Evolutionary conservation across 306 rosid species (phyloP).

Genomic region (Vigna trinervia): DNA sequence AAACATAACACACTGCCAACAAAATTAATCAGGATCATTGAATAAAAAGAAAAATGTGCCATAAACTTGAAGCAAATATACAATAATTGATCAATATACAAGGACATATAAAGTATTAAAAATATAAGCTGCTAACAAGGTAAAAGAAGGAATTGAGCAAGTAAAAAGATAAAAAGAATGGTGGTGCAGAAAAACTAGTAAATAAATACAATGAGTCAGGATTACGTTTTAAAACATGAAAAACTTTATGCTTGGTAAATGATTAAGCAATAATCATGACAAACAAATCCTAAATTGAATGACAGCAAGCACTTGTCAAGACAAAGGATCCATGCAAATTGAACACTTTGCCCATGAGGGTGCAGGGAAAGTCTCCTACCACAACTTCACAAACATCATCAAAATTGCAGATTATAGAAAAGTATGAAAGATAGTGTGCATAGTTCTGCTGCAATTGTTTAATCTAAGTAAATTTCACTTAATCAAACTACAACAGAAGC

Average conservation of each 20-base stretch:
- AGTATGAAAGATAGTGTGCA: constrained; percentile 9
- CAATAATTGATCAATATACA: background rate
- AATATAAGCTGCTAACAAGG: too few relatives aligned
- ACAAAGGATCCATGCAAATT: background rate
- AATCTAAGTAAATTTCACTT: constrained; percentile 50
- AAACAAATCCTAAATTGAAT: background rate
- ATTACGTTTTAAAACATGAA: background rate
- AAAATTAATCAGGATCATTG: background rate
- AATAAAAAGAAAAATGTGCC: background rate
- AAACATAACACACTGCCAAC: background rate
- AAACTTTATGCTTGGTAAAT: too few relatives aligned
- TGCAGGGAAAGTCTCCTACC: background rate
- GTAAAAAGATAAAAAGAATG: background rate
- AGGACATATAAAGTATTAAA: background rate
- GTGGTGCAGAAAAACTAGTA: background rate
- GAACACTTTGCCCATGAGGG: background rate
- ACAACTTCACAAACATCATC: background rate
- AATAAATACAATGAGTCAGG: background rate
- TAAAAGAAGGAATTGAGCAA: too few relatives aligned
- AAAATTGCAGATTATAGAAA: background rate
- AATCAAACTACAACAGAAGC: constrained; percentile 54
- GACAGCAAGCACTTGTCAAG: background rate
- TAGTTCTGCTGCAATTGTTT: constrained; percentile 50
- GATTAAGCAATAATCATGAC: background rate
- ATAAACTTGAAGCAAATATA: too few relatives aligned